A percentile compares a stretch with the other conserved stretches of the same genome.
These are phyloP conservation scores for Adansonia gregorii DNA, from an alignment of 441 rosid species.

Conservation along the genomic window DNA sequence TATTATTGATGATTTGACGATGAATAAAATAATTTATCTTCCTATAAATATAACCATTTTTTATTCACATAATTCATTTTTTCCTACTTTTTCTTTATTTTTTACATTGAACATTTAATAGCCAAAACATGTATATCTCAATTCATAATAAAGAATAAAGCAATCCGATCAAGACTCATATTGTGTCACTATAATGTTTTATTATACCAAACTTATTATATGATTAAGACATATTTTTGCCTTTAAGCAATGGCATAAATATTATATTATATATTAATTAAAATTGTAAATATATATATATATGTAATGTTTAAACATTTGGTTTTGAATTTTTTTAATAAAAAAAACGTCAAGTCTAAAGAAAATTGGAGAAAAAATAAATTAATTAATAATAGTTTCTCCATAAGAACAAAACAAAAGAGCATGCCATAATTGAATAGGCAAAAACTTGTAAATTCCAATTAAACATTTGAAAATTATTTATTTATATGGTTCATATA, in stretches of 20 bases:
- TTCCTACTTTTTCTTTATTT: neutral
- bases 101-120: neutral
- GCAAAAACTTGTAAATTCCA: neutral
- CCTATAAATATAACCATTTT: too few species aligned
- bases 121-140: neutral
- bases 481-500: neutral
- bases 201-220: neutral
- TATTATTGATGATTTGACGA: too few species aligned
- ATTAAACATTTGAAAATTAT: neutral
- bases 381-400: too few species aligned
- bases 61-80: neutral
- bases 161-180: neutral
- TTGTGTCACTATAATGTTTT: neutral
- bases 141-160: neutral
- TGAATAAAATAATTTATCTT: too few species aligned
- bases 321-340: neutral
- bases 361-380: neutral
- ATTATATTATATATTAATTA: neutral
- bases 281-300: neutral
- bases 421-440: neutral
- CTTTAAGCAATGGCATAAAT: neutral
- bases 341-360: neutral
- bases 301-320: too few species aligned
- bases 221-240: constrained; percentile 2
- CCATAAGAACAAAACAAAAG: too few species aligned